These are phyloP conservation scores for Brassica carinata DNA, from an alignment of 345 rosid genomes.

Conservation along the genomic window DNA sequence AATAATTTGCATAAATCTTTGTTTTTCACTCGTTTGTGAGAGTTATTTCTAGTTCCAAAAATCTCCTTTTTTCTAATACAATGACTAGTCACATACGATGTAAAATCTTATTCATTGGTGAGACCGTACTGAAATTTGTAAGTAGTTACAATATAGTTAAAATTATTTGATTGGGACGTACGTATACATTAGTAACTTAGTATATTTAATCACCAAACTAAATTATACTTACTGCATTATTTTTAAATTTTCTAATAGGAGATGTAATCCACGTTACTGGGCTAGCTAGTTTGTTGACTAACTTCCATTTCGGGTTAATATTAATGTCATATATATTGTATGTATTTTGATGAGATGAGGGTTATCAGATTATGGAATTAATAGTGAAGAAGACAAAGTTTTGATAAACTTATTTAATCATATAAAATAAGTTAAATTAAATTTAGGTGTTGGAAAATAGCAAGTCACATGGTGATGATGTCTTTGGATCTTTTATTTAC, in stretches of 20 bases:
- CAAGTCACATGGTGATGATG: constrained; percentile 39
- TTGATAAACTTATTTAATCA: background rate
- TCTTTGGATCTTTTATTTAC: constrained; percentile 13
- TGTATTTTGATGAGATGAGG: constrained; percentile 25
- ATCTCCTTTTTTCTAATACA: background rate
- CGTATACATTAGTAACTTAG: background rate
- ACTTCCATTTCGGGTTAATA: no score
- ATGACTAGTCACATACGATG: background rate
- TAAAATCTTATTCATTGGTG: background rate
- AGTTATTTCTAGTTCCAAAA: background rate
- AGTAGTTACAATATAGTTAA: background rate
- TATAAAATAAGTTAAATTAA: background rate
- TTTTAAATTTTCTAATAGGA: no score
- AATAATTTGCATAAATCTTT: background rate
- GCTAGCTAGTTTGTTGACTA: no score
- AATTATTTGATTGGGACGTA: background rate
- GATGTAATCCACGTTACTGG: background rate
- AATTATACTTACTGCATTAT: background rate
- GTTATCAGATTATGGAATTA: constrained; percentile 20
- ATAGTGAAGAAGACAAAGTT: constrained; percentile 24
- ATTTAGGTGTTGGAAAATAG: constrained; percentile 31
- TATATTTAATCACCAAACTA: background rate
- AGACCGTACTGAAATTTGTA: background rate
- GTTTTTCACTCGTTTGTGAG: background rate
- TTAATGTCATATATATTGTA: background rate